Evolutionary conservation across 108 stramenopile species (phyloP).

Genomic region (Skeletonema menzelii): DNA sequence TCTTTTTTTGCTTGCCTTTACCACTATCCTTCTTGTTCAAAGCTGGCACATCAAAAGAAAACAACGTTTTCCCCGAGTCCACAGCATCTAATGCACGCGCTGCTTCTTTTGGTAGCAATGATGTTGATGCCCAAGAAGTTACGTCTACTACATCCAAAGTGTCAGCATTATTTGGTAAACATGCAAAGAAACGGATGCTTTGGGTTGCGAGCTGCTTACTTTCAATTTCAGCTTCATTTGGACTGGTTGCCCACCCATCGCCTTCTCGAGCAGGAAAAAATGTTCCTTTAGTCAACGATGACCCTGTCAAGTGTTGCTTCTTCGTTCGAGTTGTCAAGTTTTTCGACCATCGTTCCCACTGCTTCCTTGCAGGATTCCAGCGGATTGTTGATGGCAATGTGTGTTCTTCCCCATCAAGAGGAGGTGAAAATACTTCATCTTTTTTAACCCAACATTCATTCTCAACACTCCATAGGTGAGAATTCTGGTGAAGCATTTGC

Average conservation of each 20-base stretch:
- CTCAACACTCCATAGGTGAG: conserved; percentile 3
- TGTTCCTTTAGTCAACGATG: conserved; percentile 4
- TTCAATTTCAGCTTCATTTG: conserved; percentile 2
- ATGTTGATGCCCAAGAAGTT: background rate
- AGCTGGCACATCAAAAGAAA: background rate
- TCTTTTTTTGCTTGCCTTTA: conserved; percentile 1
- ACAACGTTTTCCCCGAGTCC: conserved; percentile 1
- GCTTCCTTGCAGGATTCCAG: background rate
- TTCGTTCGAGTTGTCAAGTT: conserved; percentile 9
- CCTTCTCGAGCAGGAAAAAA: conserved; percentile 1
- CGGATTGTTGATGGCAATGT: background rate
- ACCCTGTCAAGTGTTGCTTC: background rate
- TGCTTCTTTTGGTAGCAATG: conserved; percentile 1
- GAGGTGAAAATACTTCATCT: background rate
- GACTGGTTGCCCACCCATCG: conserved; percentile 7
- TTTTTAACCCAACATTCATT: conserved; percentile 6
- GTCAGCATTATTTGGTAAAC: background rate
- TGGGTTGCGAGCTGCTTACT: background rate
- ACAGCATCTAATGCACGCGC: background rate
- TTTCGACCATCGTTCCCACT: conserved; percentile 6
- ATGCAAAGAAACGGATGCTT: conserved; percentile 4
- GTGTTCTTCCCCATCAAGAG: background rate
- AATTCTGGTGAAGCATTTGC: background rate
- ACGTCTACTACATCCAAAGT: conserved; percentile 5
- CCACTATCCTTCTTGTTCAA: background rate